phyloP scores from a whole-genome alignment of 2,329 filamentous ascomycete genomes.

The Ophiocordyceps sinensis region DNA sequence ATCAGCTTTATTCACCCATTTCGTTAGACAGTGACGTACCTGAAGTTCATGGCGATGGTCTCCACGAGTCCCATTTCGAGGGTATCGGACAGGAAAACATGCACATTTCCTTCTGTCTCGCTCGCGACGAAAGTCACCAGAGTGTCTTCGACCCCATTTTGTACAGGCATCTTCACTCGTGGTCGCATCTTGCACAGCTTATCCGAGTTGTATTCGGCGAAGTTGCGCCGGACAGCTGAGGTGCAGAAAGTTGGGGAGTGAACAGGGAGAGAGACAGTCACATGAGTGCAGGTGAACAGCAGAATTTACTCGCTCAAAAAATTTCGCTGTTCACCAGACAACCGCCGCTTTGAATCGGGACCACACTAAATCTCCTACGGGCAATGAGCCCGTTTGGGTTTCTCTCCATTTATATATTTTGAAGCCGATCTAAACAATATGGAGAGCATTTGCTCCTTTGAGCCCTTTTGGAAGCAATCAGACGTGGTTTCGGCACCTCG shows the following conservation, averaged over 20 bases:
- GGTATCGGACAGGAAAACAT: conserved; percentile 12
- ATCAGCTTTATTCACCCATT: not conserved
- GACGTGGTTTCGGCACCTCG: conserved; percentile 4
- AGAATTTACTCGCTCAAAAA: not conserved
- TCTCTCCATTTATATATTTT: not conserved
- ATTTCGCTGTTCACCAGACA: not conserved
- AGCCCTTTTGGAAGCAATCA: conserved; percentile 8
- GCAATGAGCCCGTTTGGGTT: too few relatives aligned
- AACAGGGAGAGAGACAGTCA: too few relatives aligned
- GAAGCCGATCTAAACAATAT: conserved; percentile 1
- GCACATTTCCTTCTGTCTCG: conserved; percentile 9
- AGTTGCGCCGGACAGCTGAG: too few relatives aligned
- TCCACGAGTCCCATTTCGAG: conserved; percentile 7
- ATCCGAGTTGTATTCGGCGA: too few relatives aligned
- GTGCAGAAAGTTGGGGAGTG: not conserved
- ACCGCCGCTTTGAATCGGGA: not conserved
- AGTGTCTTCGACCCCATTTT: conserved; percentile 2
- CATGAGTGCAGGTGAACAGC: not conserved
- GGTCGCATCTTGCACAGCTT: conserved; percentile 2
- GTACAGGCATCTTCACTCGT: conserved; percentile 1
- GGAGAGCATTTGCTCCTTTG: conserved; percentile 11
- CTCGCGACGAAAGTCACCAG: conserved; percentile 12
- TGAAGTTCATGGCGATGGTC: conserved; percentile 11
- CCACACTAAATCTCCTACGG: too few relatives aligned
- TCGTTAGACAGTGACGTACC: conserved; percentile 5